phyloP scores from a whole-genome alignment of 1,284 basidiomycete genomes.

The Irpex sp. region DNA sequence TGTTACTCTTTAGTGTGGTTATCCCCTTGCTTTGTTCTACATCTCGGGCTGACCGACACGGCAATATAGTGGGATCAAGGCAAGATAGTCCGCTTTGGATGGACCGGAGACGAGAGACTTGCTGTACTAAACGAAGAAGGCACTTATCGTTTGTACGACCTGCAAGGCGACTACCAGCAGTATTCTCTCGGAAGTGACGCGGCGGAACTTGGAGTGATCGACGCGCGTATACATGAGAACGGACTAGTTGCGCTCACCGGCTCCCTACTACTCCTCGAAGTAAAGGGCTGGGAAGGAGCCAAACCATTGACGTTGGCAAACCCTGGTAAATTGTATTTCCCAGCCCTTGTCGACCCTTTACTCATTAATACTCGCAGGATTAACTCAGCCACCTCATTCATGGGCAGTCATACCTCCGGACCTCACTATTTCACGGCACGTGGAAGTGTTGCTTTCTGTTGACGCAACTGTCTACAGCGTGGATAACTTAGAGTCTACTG shows the following conservation, averaged over 20 bases:
- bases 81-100: constrained; percentile 79
- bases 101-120: constrained; percentile 79
- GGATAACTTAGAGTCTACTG: constrained; percentile 82
- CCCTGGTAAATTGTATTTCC: constrained; percentile 48
- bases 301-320: constrained; percentile 65
- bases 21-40: constrained; percentile 23
- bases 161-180: constrained; percentile 83
- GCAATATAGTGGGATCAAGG: constrained; percentile 76
- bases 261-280: constrained; percentile 75
- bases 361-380: constrained; percentile 35
- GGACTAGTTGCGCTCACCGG: constrained; percentile 87
- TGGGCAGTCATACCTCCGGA: constrained; percentile 90
- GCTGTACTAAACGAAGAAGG: constrained; percentile 92
- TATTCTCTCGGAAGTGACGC: constrained; percentile 85
- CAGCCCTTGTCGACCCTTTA: not conserved
- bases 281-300: constrained; percentile 81
- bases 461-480: constrained; percentile 77
- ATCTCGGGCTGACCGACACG: not conserved
- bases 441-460: constrained; percentile 81
- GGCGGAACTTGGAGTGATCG: constrained; percentile 80
- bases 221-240: constrained; percentile 81
- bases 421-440: constrained; percentile 79
- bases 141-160: constrained; percentile 85
- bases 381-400: constrained; percentile 74
- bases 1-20: constrained; percentile 70